Percentiles rank a stretch among this genome's conserved stretches.
phyloP scores from a whole-genome alignment of 192 early-diverging fungal species.

The Chytriomyces confervae region DNA sequence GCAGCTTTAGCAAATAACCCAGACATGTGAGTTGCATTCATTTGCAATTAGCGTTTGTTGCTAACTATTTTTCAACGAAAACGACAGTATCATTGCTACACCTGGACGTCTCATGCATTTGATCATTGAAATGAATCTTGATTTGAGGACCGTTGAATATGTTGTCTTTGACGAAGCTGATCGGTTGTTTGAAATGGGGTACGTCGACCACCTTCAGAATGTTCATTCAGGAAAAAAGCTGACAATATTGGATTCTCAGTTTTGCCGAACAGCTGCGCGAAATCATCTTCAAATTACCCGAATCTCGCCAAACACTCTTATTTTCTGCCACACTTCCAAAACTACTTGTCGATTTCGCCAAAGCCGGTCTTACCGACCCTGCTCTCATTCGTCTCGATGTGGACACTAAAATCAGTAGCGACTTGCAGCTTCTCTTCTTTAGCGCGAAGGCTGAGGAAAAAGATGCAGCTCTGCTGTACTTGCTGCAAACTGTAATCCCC shows the following conservation, averaged over 20 bases:
- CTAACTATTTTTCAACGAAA: too few relatives aligned
- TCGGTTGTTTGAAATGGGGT: constrained; percentile 57
- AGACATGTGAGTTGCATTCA: constrained; percentile 71
- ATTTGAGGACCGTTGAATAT: constrained; percentile 88
- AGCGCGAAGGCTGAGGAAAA: constrained; percentile 83
- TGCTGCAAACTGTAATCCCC: constrained; percentile 77
- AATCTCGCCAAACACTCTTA: constrained; percentile 85
- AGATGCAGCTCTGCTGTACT: constrained; percentile 85
- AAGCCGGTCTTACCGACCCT: constrained; percentile 93
- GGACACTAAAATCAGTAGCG: constrained; percentile 92
- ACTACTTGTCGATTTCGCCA: constrained; percentile 94
- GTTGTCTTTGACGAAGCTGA: constrained; percentile 99
- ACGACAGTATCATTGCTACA: constrained; percentile 49
- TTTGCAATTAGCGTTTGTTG: not conserved
- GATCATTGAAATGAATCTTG: constrained; percentile 87
- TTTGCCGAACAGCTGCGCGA: constrained; percentile 95
- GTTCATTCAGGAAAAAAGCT: not conserved
- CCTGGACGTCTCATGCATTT: constrained; percentile 59
- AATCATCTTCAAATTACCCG: constrained; percentile 82
- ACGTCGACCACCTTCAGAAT: not conserved
- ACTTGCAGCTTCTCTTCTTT: constrained; percentile 97
- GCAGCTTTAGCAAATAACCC: constrained; percentile 91
- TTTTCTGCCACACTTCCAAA: constrained; percentile 97
- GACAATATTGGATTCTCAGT: constrained; percentile 34
- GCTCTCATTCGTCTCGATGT: constrained; percentile 91